Conservation (phyloP, 1,284 basidiomycete species). For the Leccinum proximum region DNA sequence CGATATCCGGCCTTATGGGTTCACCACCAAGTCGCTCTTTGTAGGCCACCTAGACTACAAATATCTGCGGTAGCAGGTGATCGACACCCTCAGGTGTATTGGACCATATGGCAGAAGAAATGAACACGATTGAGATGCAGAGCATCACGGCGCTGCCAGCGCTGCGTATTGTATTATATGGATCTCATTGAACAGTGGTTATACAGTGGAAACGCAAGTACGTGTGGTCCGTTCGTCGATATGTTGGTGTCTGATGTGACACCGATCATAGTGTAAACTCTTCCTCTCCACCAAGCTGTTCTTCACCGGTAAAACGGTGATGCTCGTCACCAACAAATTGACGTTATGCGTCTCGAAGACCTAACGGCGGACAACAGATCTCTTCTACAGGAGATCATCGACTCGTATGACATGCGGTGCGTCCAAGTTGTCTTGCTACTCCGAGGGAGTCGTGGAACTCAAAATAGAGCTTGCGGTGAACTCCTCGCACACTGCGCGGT, state of each 20-base stretch:
- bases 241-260: constrained; percentile 2
- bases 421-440: constrained; percentile 81
- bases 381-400: constrained; percentile 85
- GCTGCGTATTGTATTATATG: constrained; percentile 36
- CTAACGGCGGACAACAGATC: constrained; percentile 70
- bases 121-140: too few relatives aligned
- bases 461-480: constrained; percentile 61
- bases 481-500: constrained; percentile 85
- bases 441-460: too few relatives aligned
- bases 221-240: constrained; percentile 19
- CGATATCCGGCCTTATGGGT: constrained; percentile 97
- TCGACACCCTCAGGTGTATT: too few relatives aligned
- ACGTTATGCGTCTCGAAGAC: constrained; percentile 84
- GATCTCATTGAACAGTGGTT: constrained; percentile 94
- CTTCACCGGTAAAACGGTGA: constrained; percentile 87
- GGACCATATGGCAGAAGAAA: too few relatives aligned
- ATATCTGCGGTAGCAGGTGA: too few relatives aligned
- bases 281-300: constrained; percentile 98
- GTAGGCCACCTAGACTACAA: too few relatives aligned
- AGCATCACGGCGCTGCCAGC: too few relatives aligned
- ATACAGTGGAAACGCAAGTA: constrained; percentile 68
- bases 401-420: constrained; percentile 64
- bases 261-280: constrained; percentile 74
- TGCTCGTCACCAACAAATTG: constrained; percentile 97
- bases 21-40: constrained; percentile 80